phyloP scores from a whole-genome alignment of 805 yeast species.

The Candida koratica region DNA sequence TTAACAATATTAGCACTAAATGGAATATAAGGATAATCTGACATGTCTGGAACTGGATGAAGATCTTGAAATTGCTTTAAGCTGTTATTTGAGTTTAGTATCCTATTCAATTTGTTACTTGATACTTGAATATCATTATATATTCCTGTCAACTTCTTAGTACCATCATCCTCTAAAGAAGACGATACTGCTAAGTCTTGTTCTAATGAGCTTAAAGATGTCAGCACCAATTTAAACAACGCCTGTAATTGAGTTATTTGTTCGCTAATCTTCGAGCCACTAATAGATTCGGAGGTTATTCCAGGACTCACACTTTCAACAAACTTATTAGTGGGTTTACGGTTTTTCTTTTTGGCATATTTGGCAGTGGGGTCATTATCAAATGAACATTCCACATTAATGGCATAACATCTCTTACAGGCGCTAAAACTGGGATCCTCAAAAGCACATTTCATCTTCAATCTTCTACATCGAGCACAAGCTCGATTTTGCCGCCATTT shows the following conservation, averaged over 20 bases:
- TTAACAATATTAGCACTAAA: slow-evolving; percentile 20
- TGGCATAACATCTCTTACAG: slow-evolving; percentile 45
- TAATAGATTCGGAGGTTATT: slow-evolving; percentile 14
- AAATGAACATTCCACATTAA: slow-evolving; percentile 45
- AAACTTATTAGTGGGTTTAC: slow-evolving; percentile 18
- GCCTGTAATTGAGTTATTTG: slow-evolving; percentile 16
- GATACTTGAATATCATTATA: slow-evolving; percentile 2
- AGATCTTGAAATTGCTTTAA: slow-evolving; percentile 16
- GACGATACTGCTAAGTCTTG: slow-evolving; percentile 13
- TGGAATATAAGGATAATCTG: slow-evolving; percentile 17
- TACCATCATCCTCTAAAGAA: slow-evolving; percentile 7
- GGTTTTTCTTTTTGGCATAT: slow-evolving; percentile 32
- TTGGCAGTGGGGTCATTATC: slow-evolving; percentile 50
- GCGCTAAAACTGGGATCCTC: slow-evolving; percentile 42
- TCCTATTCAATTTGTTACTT: slow-evolving; percentile 8
- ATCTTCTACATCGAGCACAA: slow-evolving; percentile 53
- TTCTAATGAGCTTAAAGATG: slow-evolving; percentile 15
- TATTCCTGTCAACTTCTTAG: slow-evolving; percentile 10
- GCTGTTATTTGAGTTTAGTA: slow-evolving; percentile 7
- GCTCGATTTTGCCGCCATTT: slow-evolving; percentile 48
- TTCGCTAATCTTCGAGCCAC: slow-evolving; percentile 13
- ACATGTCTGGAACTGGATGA: slow-evolving; percentile 12
- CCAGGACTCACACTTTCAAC: slow-evolving; percentile 14
- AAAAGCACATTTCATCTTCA: slow-evolving; percentile 51
- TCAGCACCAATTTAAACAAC: slow-evolving; percentile 13